Conservation (phyloP, 441 rosid genomes). For the Mallotus repandus region DNA sequence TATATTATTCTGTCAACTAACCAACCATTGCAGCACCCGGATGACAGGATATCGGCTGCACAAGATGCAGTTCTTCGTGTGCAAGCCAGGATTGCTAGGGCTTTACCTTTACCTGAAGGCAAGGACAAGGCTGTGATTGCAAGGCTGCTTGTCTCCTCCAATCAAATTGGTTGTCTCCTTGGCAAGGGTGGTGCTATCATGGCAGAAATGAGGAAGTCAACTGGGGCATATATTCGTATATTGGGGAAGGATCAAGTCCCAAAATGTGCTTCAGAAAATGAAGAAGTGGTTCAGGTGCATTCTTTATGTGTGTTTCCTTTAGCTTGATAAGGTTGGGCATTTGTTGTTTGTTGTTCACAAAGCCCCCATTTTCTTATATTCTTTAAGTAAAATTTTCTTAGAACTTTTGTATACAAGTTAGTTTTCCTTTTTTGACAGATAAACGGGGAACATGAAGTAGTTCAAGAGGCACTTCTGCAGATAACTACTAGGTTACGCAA, state of each 20-base stretch:
- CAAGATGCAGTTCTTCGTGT: slow-evolving; percentile 83
- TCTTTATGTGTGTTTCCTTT: slow-evolving; percentile 5
- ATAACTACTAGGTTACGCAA: slow-evolving; percentile 64
- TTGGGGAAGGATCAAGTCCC: slow-evolving; percentile 75
- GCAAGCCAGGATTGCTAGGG: slow-evolving; percentile 55
- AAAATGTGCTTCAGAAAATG: slow-evolving; percentile 68
- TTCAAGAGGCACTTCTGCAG: slow-evolving; percentile 70
- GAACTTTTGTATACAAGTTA: not conserved
- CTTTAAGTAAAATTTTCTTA: not conserved
- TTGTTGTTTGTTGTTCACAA: not conserved
- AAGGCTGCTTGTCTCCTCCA: slow-evolving; percentile 62
- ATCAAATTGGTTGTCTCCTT: slow-evolving; percentile 78
- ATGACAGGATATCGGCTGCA: slow-evolving; percentile 61
- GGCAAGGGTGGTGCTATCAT: slow-evolving; percentile 77
- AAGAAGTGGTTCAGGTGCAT: slow-evolving; percentile 74
- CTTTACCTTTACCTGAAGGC: slow-evolving; percentile 50
- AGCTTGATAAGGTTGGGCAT: slow-evolving; percentile 15
- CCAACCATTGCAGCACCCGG: slow-evolving; percentile 59
- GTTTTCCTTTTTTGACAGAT: slow-evolving; percentile 38
- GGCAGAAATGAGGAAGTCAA: slow-evolving; percentile 68
- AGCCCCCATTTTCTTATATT: not conserved
- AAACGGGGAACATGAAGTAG: slow-evolving; percentile 62
- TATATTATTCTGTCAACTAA: slow-evolving; percentile 22
- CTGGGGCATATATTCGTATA: slow-evolving; percentile 74
- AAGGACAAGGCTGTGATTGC: slow-evolving; percentile 53